Evolutionary conservation across 192 early-diverging fungal species (phyloP).

Genomic region (Coemansia sp.): DNA sequence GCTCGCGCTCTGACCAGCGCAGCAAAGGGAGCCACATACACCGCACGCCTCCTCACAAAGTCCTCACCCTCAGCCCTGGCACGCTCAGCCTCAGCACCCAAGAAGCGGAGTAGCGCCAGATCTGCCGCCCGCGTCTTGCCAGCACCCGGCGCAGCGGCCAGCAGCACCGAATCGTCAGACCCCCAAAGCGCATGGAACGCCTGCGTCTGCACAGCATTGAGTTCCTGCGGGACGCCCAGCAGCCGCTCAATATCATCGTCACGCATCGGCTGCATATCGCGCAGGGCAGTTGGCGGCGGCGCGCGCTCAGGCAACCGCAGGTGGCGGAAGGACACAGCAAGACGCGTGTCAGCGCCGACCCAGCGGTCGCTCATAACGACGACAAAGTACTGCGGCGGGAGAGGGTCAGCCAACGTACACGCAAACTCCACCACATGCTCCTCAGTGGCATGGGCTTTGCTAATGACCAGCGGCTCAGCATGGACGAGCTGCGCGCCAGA

Average conservation of each 20-base stretch:
- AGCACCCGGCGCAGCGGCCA: conserved; percentile 91
- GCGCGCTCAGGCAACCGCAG: conserved; percentile 92
- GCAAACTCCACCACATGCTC: conserved; percentile 91
- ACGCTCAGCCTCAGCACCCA: conserved; percentile 55
- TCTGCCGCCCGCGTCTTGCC: conserved; percentile 97
- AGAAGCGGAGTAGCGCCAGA: conserved; percentile 90
- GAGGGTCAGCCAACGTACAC: conserved; percentile 86
- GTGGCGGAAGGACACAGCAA: conserved; percentile 93
- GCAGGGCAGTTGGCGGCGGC: conserved; percentile 90
- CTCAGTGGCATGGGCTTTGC: conserved; percentile 78
- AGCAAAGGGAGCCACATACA: conserved; percentile 92
- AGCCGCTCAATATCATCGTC: conserved; percentile 72
- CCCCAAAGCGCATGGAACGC: conserved; percentile 89
- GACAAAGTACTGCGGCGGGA: conserved; percentile 98
- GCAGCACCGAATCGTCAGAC: conserved; percentile 86
- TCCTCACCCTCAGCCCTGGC: conserved; percentile 32
- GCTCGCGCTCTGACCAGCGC: conserved; percentile 77
- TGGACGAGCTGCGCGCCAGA: conserved; percentile 89
- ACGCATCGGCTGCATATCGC: conserved; percentile 87
- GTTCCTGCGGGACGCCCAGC: conserved; percentile 26
- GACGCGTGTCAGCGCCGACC: conserved; percentile 88
- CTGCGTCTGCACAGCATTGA: conserved; percentile 98
- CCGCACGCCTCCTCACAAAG: conserved; percentile 62
- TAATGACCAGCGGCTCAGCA: conserved; percentile 90
- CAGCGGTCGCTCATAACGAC: conserved; percentile 92